Conservation (phyloP, 805 yeast genomes). For the Saturnispora gosingensis region DNA sequence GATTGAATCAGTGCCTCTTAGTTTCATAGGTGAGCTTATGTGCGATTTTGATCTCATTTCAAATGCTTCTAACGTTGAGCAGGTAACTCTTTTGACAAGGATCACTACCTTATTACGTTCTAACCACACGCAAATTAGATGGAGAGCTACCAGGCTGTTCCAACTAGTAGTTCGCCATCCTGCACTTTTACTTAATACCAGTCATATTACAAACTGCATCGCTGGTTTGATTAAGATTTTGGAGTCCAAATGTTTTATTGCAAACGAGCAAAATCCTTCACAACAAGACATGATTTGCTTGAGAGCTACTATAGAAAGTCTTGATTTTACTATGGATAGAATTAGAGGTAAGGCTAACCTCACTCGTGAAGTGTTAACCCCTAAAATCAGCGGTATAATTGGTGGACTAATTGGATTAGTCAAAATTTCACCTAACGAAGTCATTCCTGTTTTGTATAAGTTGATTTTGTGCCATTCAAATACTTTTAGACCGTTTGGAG, state of each 20-base stretch:
- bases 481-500: conserved; percentile 71
- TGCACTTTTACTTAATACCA: conserved; percentile 29
- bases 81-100: conserved; percentile 41
- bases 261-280: conserved; percentile 23
- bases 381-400: conserved; percentile 60
- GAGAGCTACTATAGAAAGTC: conserved; percentile 32
- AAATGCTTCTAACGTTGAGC: conserved; percentile 38
- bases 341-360: conserved; percentile 76
- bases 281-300: conserved; percentile 21
- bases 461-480: conserved; percentile 56
- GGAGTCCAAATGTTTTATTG: conserved; percentile 29
- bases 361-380: conserved; percentile 75
- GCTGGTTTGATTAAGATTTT: conserved; percentile 34
- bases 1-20: conserved; percentile 1
- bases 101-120: conserved; percentile 36
- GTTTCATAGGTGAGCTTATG: conserved; percentile 10
- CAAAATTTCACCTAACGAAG: conserved; percentile 29
- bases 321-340: conserved; percentile 33
- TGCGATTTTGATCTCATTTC: conserved; percentile 12
- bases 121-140: conserved; percentile 36
- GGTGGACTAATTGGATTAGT: conserved; percentile 40
- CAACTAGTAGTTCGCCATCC: conserved; percentile 29
- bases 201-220: conserved; percentile 28
- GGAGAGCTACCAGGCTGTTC: conserved; percentile 52
- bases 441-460: conserved; percentile 33